Percentiles rank a stretch among this genome's conserved stretches.
phyloP scores from a whole-genome alignment of 2,329 filamentous ascomycete genomes.

The Talaromyces sp. region DNA sequence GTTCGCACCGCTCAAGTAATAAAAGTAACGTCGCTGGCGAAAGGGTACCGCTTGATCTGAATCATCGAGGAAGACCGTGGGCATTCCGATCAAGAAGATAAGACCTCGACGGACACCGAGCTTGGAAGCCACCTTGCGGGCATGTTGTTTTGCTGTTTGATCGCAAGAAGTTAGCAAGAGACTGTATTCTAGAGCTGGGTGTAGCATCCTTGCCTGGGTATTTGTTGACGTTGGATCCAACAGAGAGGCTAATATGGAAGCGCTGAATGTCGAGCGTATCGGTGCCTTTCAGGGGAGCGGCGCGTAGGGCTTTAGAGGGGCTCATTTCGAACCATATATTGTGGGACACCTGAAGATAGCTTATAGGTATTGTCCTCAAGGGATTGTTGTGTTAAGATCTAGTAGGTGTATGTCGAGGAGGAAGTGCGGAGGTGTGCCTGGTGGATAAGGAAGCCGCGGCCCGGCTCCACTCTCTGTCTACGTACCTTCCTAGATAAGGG shows the following conservation, averaged over 20 bases:
- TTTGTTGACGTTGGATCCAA: conserved; percentile 36
- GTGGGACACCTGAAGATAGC: neutral
- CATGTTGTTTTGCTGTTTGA: conserved; percentile 50
- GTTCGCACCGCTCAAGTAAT: conserved; percentile 56
- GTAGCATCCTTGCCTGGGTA: conserved; percentile 35
- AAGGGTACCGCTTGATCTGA: conserved; percentile 58
- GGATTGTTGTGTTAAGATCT: neutral
- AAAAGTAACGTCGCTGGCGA: conserved; percentile 61
- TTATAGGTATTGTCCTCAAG: neutral
- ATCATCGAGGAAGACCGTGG: conserved; percentile 52
- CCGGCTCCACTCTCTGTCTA: neutral
- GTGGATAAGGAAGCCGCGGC: neutral
- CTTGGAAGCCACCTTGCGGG: conserved; percentile 44
- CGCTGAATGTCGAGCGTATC: conserved; percentile 3
- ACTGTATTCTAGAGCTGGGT: neutral
- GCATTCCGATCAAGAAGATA: conserved; percentile 56
- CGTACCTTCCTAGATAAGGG: neutral
- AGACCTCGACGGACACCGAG: conserved; percentile 47
- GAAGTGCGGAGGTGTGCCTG: neutral
- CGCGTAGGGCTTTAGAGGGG: neutral
- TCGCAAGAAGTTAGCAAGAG: neutral
- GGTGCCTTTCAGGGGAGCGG: neutral
- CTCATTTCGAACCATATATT: neutral
- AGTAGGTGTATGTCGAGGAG: neutral
- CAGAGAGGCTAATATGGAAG: conserved; percentile 31